phyloP scores from a whole-genome alignment of 805 yeast genomes.

The Yarrowia keelungensis region DNA sequence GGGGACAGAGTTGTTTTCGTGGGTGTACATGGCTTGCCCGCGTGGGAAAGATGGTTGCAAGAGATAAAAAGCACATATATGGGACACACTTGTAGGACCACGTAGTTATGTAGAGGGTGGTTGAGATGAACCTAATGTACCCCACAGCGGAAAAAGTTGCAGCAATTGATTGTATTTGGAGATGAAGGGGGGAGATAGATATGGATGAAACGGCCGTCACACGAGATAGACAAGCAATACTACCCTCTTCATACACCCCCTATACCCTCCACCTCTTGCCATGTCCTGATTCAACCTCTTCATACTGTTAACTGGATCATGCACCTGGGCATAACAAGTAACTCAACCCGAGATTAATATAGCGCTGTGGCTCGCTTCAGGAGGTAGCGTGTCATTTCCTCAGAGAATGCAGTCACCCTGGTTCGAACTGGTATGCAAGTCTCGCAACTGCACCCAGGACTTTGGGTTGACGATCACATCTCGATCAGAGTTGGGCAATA shows the following conservation, averaged over 20 bases:
- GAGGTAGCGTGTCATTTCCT: constrained; percentile 4
- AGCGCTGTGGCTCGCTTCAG: constrained; percentile 14
- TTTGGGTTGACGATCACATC: constrained; percentile 1
- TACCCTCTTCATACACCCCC: too few relatives aligned
- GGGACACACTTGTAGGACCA: constrained; percentile 5
- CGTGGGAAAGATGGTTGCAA: constrained; percentile 8
- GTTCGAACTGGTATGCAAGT: not conserved
- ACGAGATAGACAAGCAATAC: too few relatives aligned
- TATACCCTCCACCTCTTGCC: too few relatives aligned
- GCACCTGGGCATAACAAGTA: constrained; percentile 25
- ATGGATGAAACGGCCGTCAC: too few relatives aligned
- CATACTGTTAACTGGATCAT: not conserved
- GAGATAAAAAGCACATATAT: constrained; percentile 35
- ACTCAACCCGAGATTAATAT: constrained; percentile 36
- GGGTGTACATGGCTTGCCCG: constrained; percentile 32
- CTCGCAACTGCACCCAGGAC: not conserved
- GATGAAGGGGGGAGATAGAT: too few relatives aligned
- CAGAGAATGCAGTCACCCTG: not conserved
- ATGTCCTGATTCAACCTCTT: too few relatives aligned
- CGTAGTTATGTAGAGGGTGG: constrained; percentile 30
- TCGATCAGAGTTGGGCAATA: constrained; percentile 14
- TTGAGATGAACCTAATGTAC: constrained; percentile 38
- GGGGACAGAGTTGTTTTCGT: constrained; percentile 37
- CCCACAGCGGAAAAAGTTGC: constrained; percentile 39
- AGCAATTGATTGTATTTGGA: not conserved